phyloP scores from a whole-genome alignment of 345 rosid genomes.

The Iberis pinnata region DNA sequence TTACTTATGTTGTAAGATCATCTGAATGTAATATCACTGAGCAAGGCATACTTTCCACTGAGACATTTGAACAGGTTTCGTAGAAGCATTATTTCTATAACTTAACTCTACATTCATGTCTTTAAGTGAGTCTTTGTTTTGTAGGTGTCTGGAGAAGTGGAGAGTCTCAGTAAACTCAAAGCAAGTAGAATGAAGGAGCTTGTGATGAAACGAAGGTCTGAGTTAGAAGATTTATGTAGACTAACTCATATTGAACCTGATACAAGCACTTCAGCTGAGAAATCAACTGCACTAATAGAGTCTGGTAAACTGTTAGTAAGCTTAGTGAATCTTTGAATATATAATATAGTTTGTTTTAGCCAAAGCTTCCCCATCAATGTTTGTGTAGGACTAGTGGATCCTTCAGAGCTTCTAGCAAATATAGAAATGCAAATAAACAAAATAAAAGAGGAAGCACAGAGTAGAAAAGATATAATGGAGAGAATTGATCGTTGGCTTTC shows the following conservation, averaged over 20 bases:
- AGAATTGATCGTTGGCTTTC: slow-evolving; percentile 89
- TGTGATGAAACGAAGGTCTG: slow-evolving; percentile 79
- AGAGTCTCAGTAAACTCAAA: slow-evolving; percentile 63
- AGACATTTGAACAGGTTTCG: slow-evolving; percentile 68
- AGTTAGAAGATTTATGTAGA: slow-evolving; percentile 69
- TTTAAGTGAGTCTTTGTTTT: not conserved
- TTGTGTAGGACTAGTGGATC: slow-evolving; percentile 75
- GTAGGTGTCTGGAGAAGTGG: slow-evolving; percentile 86
- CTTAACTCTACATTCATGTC: not conserved
- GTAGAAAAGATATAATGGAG: slow-evolving; percentile 92
- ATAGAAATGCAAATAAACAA: slow-evolving; percentile 72
- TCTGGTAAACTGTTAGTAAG: slow-evolving; percentile 44
- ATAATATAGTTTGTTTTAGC: not conserved
- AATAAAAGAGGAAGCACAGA: slow-evolving; percentile 70
- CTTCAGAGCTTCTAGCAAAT: slow-evolving; percentile 75
- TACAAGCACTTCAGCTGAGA: slow-evolving; percentile 80
- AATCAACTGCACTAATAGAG: slow-evolving; percentile 84
- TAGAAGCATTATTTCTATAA: not conserved
- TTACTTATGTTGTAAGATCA: slow-evolving; percentile 45
- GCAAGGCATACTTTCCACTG: slow-evolving; percentile 57
- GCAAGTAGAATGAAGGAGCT: slow-evolving; percentile 95
- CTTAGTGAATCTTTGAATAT: not conserved
- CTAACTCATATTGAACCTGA: slow-evolving; percentile 77
- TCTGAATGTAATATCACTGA: slow-evolving; percentile 56
- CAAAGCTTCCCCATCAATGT: not conserved